A percentile compares a stretch with the other conserved stretches of the same genome.
phyloP scores from a whole-genome alignment of 2,329 filamentous ascomycete genomes.

The Colletotrichum sp. region DNA sequence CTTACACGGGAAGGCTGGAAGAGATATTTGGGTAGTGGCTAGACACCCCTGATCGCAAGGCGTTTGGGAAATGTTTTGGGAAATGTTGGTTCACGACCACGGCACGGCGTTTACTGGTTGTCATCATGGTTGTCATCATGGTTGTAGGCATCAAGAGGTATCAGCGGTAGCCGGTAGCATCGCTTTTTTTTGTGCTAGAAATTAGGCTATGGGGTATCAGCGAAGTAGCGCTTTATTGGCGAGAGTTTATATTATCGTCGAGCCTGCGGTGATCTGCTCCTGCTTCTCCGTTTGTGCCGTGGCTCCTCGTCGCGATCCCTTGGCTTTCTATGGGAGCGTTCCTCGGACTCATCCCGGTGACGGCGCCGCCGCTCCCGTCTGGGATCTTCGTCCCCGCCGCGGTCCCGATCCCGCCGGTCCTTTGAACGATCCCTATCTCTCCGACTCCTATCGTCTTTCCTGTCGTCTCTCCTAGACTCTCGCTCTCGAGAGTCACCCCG shows the following conservation, averaged over 20 bases:
- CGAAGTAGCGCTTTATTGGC: neutral
- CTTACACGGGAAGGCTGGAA: constrained; percentile 83
- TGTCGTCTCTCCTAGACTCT: constrained; percentile 31
- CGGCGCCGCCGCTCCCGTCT: constrained; percentile 30
- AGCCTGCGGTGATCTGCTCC: constrained; percentile 22
- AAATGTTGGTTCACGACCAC: neutral
- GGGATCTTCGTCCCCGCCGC: constrained; percentile 24
- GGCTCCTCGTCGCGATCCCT: constrained; percentile 25
- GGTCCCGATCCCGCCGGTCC: constrained; percentile 25
- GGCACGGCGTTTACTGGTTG: neutral
- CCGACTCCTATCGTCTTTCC: constrained; percentile 22
- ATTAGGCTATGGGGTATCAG: neutral
- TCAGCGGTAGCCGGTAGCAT: neutral
- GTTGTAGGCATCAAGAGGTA: neutral
- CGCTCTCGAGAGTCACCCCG: constrained; percentile 31
- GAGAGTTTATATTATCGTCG: neutral
- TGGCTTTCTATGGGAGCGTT: constrained; percentile 22
- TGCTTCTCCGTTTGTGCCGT: constrained; percentile 8
- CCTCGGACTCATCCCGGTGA: constrained; percentile 31
- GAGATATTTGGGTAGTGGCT: constrained; percentile 65
- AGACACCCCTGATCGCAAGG: neutral
- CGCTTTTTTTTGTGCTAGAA: neutral
- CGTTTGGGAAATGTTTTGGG: neutral
- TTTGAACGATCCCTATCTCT: constrained; percentile 26
- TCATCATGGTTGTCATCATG: neutral